phyloP scores from a whole-genome alignment of 176 grass and related monocot genomes.

The Neostapfia colusana region DNA sequence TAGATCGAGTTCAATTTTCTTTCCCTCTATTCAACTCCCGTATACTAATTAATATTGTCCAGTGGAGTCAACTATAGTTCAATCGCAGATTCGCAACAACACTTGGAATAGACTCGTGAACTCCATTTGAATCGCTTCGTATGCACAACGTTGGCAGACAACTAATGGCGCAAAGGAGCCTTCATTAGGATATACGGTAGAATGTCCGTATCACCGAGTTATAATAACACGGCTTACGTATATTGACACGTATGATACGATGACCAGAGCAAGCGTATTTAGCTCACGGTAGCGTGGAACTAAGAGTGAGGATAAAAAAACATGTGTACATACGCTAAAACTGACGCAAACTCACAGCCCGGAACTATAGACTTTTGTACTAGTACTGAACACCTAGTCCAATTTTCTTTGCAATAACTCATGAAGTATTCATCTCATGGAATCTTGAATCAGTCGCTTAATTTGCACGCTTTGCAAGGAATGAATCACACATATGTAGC shows the following conservation, averaged over 20 bases:
- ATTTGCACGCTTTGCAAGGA: not conserved
- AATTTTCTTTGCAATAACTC: not conserved
- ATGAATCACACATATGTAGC: not conserved
- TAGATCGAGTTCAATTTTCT: not conserved
- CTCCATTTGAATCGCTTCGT: not conserved
- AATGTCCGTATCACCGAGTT: slow-evolving; percentile 17
- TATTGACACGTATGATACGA: not conserved
- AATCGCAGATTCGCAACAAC: slow-evolving; percentile 19
- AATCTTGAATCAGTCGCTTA: not conserved
- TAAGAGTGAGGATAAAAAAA: not conserved
- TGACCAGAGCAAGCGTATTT: not conserved
- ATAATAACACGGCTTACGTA: not conserved
- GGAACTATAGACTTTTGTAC: not conserved
- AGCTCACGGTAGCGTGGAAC: not conserved
- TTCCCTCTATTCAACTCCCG: not conserved
- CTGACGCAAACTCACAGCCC: not conserved
- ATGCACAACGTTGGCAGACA: slow-evolving; percentile 15
- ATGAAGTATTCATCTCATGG: not conserved
- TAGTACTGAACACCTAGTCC: not conserved
- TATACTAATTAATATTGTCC: not conserved
- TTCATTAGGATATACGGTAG: slow-evolving; percentile 4
- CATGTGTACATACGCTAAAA: not conserved
- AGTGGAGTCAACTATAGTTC: not conserved
- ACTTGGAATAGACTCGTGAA: slow-evolving; percentile 37
- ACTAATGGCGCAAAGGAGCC: not conserved